Evolutionary conservation across 2,329 filamentous ascomycete species (phyloP), one percentile per base, ranked within the genome.

Genomic region (Akanthomyces dipterigenus): DNA sequence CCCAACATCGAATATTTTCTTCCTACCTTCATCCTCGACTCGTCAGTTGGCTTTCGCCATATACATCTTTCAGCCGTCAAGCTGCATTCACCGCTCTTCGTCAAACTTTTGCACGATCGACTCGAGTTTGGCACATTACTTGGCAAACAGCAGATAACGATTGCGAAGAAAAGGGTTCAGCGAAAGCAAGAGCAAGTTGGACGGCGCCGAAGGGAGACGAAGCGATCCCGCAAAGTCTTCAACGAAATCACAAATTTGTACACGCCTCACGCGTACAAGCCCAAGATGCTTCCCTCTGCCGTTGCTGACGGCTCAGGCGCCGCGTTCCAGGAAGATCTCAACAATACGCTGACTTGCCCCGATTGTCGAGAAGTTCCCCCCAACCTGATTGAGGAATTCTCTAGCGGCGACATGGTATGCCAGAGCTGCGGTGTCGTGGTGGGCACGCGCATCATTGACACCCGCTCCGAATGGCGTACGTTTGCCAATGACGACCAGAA

Each of bases 401-500:
- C 92, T 6, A 90, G 88, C 40, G 91, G 91, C 65, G 95, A 99
- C 74, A 90, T 96, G 73, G 91, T 99, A 60, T 99, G 95, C 73
- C 89, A 84, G 62, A 91, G 89, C 64, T 99, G 95, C 70, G 95
- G 95, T 42, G 82, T 97, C 38, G 95, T 99, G 6, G 84, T 99
- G 34, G 89, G 90, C 63, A 90, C 93, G 70, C 89, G 91, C 66
- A 92, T 95, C 72, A 93, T 99, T 71, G 96, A 99, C 72, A 96
- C 91, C 64, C 89, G 96, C 64, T 96, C 92, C 53, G 95, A 99
- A 78, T 99, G 95, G 95, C 91, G 95, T 72, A 99, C 95, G 1
- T 99, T 99, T 77, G 92, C 93, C 72, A 98, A 98, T 73, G 95
- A 99, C 71, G 96, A 99, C 73, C 91, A 96, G 74, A 91, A 91